Evolutionary conservation across 139 green algal genomes (phyloP), one percentile per base, ranked within the genome.

Genomic region (Micractinium sp.): DNA sequence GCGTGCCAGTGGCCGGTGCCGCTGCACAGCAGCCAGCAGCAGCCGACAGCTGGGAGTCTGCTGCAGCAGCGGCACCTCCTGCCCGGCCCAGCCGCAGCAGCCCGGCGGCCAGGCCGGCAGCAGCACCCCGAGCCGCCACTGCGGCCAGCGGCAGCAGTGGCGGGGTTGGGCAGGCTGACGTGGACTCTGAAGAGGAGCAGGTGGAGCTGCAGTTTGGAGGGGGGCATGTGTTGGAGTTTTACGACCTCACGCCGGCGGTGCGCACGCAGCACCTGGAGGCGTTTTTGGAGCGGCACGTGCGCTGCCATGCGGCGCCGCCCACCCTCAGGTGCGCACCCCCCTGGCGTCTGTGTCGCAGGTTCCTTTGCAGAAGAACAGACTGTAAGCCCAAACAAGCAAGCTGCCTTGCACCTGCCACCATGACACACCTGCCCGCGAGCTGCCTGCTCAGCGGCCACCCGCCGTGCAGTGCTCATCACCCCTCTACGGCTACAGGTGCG

Each of bases 151-250:
- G 36, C 56, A 56, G 61, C 86, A 56, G n/a, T n/a, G n/a, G n/a
- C n/a, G n/a, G n/a, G n/a, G n/a, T n/a, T n/a, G n/a, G 69, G 39
- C n/a, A 56, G 5, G 47, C 5, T 56, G 47, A 56, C 47, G 47
- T 16, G 5, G 47, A 5, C 47, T 56, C 7, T 56, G 47, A 16
- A 19, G 71, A 39, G 27, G 53, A 25, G 9, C 56, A 27, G 3
- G 87, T 39, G 5, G 67, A 71, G 63, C 39, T 90, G 78, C 38
- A 81, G 20, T 90, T 90, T 81, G 87, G 61, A 13, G 87, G 87
- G 0, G 87, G 71, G 19, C 87, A 90, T 79, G 41, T 90, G 36
- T 20, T 90, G 23, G 87, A 90, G 41, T 38, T 90, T 61, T 90
- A 63, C 63, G 78, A 38, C 31, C 41, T 90, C 12, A 74, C 78